Percentiles rank a stretch among this genome's conserved stretches.
phyloP scores from a whole-genome alignment of 257 asterid genomes.

The Nicotiana obtusifolia region DNA sequence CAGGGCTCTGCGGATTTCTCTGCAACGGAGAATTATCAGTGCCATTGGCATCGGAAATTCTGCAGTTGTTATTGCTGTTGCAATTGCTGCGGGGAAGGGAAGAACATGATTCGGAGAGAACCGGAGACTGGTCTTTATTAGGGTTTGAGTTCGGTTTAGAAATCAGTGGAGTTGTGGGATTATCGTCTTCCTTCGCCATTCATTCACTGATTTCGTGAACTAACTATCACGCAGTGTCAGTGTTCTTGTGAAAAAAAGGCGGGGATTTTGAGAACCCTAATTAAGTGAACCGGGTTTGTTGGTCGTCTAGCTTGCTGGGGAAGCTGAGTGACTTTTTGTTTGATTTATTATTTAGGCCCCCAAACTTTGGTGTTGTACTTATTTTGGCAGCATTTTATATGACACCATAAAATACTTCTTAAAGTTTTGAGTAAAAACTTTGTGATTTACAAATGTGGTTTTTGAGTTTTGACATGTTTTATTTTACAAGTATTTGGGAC shows the following conservation, averaged over 20 bases:
- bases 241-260: slow-evolving; percentile 34
- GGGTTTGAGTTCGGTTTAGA: slow-evolving; percentile 22
- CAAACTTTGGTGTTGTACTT: not conserved
- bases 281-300: not conserved
- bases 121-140: slow-evolving; percentile 12
- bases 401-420: too few species aligned
- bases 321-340: not conserved
- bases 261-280: slow-evolving; percentile 68
- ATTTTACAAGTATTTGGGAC: too few species aligned
- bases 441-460: too few species aligned
- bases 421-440: too few species aligned
- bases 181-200: slow-evolving; percentile 46
- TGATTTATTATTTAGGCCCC: not conserved
- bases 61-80: slow-evolving; percentile 13
- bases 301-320: not conserved
- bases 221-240: not conserved
- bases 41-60: slow-evolving; percentile 8
- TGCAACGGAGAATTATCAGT: slow-evolving; percentile 21
- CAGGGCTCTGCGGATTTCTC: slow-evolving; percentile 24
- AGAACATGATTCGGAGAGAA: slow-evolving; percentile 21
- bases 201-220: not conserved
- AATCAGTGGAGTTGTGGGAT: slow-evolving; percentile 19
- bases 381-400: too few species aligned
- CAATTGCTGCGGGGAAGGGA: slow-evolving; percentile 26
- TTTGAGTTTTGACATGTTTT: too few species aligned